A percentile compares a stretch with the other conserved stretches of the same genome.
Conservation (phyloP, 805 yeast genomes). For the Saturnispora serradocipensis region DNA sequence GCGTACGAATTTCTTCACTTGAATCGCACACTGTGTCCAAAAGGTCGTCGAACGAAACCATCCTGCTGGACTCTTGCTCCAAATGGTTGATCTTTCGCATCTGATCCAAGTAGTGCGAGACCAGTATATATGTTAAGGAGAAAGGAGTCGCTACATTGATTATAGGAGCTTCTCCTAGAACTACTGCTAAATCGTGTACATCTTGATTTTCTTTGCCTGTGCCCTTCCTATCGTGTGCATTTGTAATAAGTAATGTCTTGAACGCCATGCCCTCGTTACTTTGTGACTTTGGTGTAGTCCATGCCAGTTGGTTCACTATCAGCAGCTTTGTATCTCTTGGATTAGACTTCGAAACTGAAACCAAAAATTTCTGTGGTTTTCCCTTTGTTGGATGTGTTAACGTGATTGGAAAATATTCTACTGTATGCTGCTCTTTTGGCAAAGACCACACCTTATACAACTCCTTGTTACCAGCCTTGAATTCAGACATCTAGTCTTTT, state of each 20-base stretch:
- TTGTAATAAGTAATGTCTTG: background rate
- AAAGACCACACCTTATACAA: background rate
- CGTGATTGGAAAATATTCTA: slow-evolving; percentile 8
- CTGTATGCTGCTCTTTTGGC: background rate
- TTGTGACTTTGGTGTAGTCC: slow-evolving; percentile 8
- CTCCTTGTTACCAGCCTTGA: background rate
- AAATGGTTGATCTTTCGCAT: background rate
- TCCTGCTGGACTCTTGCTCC: slow-evolving; percentile 17
- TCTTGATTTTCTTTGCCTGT: background rate
- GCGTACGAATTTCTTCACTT: background rate
- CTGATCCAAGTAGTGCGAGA: background rate
- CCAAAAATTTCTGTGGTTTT: slow-evolving; percentile 6
- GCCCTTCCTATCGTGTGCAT: background rate
- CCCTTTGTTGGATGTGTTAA: slow-evolving; percentile 8
- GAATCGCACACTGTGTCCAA: slow-evolving; percentile 19
- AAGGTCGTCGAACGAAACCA: slow-evolving; percentile 36
- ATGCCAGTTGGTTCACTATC: slow-evolving; percentile 27
- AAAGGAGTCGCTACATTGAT: background rate
- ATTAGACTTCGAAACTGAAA: background rate
- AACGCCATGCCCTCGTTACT: slow-evolving; percentile 3
- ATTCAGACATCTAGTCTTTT: background rate
- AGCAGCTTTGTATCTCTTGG: background rate
- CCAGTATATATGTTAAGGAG: background rate
- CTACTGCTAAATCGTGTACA: background rate
- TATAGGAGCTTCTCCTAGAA: background rate